A percentile compares a stretch with the other conserved stretches of the same genome.
Evolutionary conservation across 2,329 filamentous ascomycete genomes (phyloP).

Genomic region (Penicillium sp.): DNA sequence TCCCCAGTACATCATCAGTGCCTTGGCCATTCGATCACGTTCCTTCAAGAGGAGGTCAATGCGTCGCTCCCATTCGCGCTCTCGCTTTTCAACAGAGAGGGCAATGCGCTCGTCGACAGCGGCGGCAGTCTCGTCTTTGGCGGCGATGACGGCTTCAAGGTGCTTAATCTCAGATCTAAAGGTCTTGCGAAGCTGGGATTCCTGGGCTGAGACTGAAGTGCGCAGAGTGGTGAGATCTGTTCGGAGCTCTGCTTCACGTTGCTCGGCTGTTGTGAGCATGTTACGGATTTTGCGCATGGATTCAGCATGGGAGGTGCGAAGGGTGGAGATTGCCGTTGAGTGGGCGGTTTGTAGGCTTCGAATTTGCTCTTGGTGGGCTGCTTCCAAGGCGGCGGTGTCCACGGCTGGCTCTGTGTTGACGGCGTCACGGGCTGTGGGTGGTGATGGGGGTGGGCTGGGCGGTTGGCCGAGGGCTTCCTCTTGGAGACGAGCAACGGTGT

Average conservation of each 20-base stretch:
- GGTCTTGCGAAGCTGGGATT: conserved; percentile 24
- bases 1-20: conserved; percentile 41
- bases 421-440: conserved; percentile 15
- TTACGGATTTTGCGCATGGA: conserved; percentile 37
- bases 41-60: conserved; percentile 42
- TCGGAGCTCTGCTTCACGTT: conserved; percentile 35
- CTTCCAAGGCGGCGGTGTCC: conserved; percentile 25
- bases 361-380: conserved; percentile 36
- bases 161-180: conserved; percentile 35
- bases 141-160: conserved; percentile 35
- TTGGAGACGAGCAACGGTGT: conserved; percentile 31
- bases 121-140: conserved; percentile 41
- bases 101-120: conserved; percentile 42
- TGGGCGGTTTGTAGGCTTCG: conserved; percentile 38
- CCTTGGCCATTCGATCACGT: conserved; percentile 40
- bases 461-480: conserved; percentile 28
- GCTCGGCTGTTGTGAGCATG: conserved; percentile 33
- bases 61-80: conserved; percentile 44
- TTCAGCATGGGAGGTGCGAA: conserved; percentile 38
- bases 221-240: conserved; percentile 33
- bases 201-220: conserved; percentile 19
- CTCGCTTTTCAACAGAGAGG: conserved; percentile 41
- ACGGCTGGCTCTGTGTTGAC: neutral
- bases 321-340: conserved; percentile 34
- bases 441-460: conserved; percentile 32